phyloP scores from a whole-genome alignment of 139 green algal genomes.

The Desmodesmus armatus region DNA sequence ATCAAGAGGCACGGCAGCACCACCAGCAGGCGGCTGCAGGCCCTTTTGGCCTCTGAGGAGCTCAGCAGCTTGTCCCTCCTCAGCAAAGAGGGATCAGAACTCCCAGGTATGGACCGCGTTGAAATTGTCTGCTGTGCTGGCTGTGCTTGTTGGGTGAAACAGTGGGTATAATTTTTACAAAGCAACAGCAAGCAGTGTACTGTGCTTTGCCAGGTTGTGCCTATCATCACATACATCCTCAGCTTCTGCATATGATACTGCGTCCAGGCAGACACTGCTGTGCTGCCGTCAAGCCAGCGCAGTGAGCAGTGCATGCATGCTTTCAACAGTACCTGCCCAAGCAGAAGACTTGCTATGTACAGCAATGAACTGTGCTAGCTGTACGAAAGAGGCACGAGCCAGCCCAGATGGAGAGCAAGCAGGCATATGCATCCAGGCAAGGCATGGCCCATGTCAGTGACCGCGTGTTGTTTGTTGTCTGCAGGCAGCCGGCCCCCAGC shows the following conservation, averaged over 20 bases:
- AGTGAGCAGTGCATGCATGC: background rate
- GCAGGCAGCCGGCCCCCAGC: constrained; percentile 30
- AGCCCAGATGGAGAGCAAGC: background rate
- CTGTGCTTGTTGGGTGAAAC: background rate
- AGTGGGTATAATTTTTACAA: background rate
- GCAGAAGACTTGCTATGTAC: background rate
- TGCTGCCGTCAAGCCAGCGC: too few species aligned
- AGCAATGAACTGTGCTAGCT: background rate
- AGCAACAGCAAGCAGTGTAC: background rate
- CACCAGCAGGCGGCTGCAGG: constrained; percentile 1
- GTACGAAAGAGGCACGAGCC: background rate
- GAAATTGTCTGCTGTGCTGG: background rate
- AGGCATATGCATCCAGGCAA: background rate
- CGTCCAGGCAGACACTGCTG: too few species aligned
- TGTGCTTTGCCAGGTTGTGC: background rate
- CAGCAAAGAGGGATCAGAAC: background rate
- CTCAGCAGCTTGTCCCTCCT: constrained; percentile 18
- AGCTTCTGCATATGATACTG: too few species aligned
- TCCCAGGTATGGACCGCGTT: background rate
- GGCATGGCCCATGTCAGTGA: background rate
- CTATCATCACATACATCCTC: background rate
- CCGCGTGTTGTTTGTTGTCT: background rate
- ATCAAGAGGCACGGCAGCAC: constrained; percentile 9
- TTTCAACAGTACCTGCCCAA: background rate
- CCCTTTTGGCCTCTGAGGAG: background rate